Base-by-base conservation (phyloP, 306 rosid genomes). In the Pterocarpus macrocarpus region DNA sequence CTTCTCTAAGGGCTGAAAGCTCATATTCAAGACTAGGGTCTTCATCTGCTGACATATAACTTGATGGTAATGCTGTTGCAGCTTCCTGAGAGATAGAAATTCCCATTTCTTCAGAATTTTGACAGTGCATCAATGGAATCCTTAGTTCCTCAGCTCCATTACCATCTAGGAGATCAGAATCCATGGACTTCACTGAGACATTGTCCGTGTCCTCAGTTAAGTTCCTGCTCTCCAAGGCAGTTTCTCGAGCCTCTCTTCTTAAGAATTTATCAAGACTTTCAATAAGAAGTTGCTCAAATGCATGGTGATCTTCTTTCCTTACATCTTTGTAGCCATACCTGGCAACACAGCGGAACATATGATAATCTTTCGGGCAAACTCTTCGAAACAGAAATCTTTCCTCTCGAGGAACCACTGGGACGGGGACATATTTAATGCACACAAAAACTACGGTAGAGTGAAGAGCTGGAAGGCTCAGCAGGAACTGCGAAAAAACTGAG, bases 331-430 rank as follows among this genome's bases (percentile, higher is more conserved):
- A 95, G 74, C 99, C 99, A 56, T 95, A 91, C 55, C 99, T 83
- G 10, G 97, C 99, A 33, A 95, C 86, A 39, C 98, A 91, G 28
- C 97, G 99, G 77, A 95, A 95, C 83, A 95, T 95, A 47, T 93
- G 98, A 84, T 93, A 95, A 79, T 95, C 99, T 80, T 88, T 95
- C 0, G 97, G 94, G 83, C 97, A 92, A 74, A 93, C 90, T 90
- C 99, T 86, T 73, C 98, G 86, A 64, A 95, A 95, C 22, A 95
- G 84, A 80, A 95, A 95, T 43, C 99, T 87, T 86, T 95, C 97
- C 86, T 89, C 97, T 88, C 90, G 97, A 62, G 96, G 98, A 67
- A 95, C 99, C 66, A 93, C 97, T 0, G 99, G 98, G 73, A 95
- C 47, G 2, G 99, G 99, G 15, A 95, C 91, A 85, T 91, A 93